Conservation (phyloP, 1,139 yeast genomes). For the Saccharomyces hybrid region DNA sequence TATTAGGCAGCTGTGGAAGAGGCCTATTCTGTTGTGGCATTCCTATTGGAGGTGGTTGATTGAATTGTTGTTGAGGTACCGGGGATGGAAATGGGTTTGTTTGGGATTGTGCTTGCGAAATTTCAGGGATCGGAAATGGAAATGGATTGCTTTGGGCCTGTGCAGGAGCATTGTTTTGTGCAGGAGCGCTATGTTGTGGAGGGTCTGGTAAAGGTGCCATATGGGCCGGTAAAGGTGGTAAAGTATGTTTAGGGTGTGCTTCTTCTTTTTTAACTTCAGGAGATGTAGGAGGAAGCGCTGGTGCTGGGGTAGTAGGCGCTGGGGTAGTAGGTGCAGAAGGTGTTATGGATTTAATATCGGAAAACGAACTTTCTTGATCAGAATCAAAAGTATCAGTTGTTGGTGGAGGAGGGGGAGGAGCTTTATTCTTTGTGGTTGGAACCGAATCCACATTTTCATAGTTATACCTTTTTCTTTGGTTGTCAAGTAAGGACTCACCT, state of each 20-base stretch:
- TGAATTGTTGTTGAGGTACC: conserved; percentile 25
- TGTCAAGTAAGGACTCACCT: conserved; percentile 41
- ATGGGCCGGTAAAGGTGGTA: conserved; percentile 7
- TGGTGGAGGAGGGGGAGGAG: conserved; percentile 48
- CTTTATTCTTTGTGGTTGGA: conserved; percentile 34
- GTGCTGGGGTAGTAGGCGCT: conserved; percentile 12
- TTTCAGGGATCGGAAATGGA: conserved; percentile 12
- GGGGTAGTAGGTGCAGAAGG: conserved; percentile 28
- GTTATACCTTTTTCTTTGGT: conserved; percentile 31
- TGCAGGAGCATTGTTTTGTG: neutral
- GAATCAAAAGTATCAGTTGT: conserved; percentile 16
- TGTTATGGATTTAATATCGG: conserved; percentile 20
- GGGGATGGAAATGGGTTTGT: conserved; percentile 22
- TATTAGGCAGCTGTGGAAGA: conserved; percentile 17
- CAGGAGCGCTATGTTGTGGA: conserved; percentile 2
- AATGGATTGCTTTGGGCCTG: neutral
- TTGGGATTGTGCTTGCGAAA: conserved; percentile 12
- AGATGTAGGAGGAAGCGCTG: conserved; percentile 9
- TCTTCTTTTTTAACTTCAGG: conserved; percentile 8
- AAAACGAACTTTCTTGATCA: conserved; percentile 12
- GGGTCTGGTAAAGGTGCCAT: conserved; percentile 7
- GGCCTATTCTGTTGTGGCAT: conserved; percentile 7
- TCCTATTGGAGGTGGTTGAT: conserved; percentile 16
- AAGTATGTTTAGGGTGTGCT: conserved; percentile 8
- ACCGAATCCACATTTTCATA: conserved; percentile 25